Evolutionary conservation across 73 alveolate species (phyloP).

Genomic region (Uronychia binucleata): DNA sequence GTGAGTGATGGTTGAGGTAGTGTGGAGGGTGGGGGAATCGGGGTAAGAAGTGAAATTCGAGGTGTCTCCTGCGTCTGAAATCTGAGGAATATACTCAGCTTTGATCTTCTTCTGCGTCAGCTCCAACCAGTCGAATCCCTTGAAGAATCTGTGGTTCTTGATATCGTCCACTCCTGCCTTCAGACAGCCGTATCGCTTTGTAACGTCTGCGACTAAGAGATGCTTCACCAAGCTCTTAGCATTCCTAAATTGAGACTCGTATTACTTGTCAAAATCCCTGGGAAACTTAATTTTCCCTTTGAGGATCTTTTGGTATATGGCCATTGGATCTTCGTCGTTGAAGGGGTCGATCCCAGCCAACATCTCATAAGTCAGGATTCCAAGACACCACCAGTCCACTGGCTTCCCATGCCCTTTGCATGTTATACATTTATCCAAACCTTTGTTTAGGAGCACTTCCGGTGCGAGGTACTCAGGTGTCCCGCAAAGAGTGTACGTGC

Average conservation of each 20-base stretch:
- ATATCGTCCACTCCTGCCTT: conserved; percentile 92
- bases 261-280: conserved; percentile 74
- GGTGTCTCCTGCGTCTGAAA: conserved; percentile 83
- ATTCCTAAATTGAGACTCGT: conserved; percentile 35
- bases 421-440: conserved; percentile 34
- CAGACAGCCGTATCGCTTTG: conserved; percentile 94
- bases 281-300: conserved; percentile 93
- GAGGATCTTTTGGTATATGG: conserved; percentile 89
- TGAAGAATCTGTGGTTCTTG: conserved; percentile 87
- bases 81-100: conserved; percentile 87
- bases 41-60: conserved; percentile 90
- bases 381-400: conserved; percentile 99
- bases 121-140: conserved; percentile 53
- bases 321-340: conserved; percentile 92
- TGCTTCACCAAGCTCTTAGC: conserved; percentile 91
- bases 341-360: conserved; percentile 96
- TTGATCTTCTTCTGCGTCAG: conserved; percentile 72
- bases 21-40: conserved; percentile 83
- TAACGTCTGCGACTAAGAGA: conserved; percentile 80
- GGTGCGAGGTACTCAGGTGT: conserved; percentile 98
- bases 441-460: conserved; percentile 87
- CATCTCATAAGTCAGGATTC: conserved; percentile 94
- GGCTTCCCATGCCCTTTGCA: conserved; percentile 98
- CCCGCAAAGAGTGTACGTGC: conserved; percentile 98
- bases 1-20: too few relatives aligned